These are phyloP conservation scores for Xylaria intraflava DNA, from an alignment of 495 filamentous ascomycete species.

Conservation along the genomic window DNA sequence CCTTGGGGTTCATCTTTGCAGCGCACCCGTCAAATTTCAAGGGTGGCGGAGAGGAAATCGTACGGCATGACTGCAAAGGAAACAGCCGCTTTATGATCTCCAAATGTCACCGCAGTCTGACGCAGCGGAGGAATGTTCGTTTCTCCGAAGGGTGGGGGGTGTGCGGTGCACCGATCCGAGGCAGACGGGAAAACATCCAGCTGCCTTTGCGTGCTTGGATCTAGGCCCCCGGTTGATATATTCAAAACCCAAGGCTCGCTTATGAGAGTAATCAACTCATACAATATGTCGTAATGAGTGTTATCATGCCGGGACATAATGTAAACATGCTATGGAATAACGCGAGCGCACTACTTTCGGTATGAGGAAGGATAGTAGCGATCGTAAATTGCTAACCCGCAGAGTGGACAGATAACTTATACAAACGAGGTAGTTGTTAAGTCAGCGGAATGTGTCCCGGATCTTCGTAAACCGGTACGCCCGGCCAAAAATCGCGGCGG, in stretches of 20 bases:
- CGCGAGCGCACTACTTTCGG: background rate
- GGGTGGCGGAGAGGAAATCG: background rate
- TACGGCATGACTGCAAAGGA: background rate
- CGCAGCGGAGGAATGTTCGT: background rate
- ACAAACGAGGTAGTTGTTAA: no score
- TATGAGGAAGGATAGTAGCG: no score
- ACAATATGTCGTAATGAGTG: background rate
- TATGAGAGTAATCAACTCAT: background rate
- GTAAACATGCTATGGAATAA: background rate
- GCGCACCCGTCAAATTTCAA: background rate
- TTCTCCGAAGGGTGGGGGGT: background rate
- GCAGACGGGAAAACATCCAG: background rate
- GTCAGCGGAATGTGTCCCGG: background rate
- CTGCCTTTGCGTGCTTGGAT: background rate
- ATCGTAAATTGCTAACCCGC: background rate
- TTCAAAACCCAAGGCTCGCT: background rate
- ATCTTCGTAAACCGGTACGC: background rate
- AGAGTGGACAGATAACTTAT: no score
- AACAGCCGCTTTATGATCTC: background rate
- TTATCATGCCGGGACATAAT: background rate
- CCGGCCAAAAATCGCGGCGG: background rate
- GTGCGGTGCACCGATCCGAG: conserved; percentile 6
- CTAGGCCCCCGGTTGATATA: background rate
- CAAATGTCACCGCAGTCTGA: background rate
- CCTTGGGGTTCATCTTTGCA: conserved; percentile 11